Base-by-base conservation (phyloP, 2,329 filamentous ascomycete genomes). In the Alternaria arborescens region DNA sequence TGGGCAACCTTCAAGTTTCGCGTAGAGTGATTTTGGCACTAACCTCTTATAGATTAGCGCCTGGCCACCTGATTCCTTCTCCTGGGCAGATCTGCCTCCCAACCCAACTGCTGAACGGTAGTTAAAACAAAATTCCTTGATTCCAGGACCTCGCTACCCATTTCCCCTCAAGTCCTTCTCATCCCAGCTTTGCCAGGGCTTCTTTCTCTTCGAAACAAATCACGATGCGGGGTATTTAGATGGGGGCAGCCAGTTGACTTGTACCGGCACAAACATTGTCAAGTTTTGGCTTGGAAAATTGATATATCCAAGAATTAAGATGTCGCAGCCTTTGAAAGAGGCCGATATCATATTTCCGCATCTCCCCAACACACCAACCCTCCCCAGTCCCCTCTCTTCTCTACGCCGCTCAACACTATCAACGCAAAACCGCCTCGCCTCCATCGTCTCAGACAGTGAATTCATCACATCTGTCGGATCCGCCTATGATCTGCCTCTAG, bases 341-440 rank as follows among this genome's bases (percentile, higher is more conserved):
- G 65, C 72, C 11, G 77, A 82, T 47, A 79, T 88, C 55, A 82
- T 88, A 66, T 88, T 88, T 71, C 83, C 86, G 22, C 80, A 80
- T 18, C 78, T 82, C 32, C 80, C 81, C n/a, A 87, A 87, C 65
- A 89, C 89, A 65, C 86, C 94, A 74, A 91, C 88, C 28, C 51
- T 74, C 34, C 85, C 86, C 65, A 88, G 82, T 11, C 89, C 85
- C 4, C 87, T 96, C 14, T 83, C 86, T 50, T 89, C 90, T 32
- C 86, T 97, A 62, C 92, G 91, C 75, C 88, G 90, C 68, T 88
- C 90, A 22, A 91, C 92, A 22, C 86, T 96, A 51, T 91, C 90
- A 64, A 87, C 95, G 64, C 85, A 87, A 66, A 97, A 97, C 81
- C 90, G 94, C 16, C 87, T 99, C 12, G 81, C 82, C 30, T 97